A percentile compares a stretch with the other conserved stretches of the same genome.
Conservation (phyloP, 2,329 filamentous ascomycete species). For the Orbilia blumenaviensis region DNA sequence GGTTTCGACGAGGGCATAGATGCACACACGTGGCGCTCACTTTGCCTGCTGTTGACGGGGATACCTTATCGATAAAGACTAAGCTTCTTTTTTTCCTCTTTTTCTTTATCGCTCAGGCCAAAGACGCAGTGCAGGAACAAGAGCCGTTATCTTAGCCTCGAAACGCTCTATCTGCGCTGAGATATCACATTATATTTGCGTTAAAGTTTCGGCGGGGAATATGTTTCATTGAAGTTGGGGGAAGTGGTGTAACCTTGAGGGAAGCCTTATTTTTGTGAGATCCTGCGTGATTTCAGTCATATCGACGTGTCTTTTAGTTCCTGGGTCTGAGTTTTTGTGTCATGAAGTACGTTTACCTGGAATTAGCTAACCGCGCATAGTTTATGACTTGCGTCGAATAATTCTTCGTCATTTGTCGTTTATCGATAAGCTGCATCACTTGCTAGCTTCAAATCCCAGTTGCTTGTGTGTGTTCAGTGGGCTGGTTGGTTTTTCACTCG, state of each 20-base stretch:
- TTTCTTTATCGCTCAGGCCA: constrained; percentile 11
- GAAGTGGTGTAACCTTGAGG: constrained; percentile 2
- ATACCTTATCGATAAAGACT: constrained; percentile 8
- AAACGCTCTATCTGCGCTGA: neutral
- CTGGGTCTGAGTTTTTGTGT: neutral
- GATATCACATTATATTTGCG: neutral
- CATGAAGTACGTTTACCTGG: no score
- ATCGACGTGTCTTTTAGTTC: constrained; percentile 43
- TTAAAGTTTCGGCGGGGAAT: neutral
- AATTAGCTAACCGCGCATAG: no score
- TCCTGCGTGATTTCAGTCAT: constrained; percentile 10
- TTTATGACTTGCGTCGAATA: neutral
- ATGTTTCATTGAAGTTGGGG: neutral
- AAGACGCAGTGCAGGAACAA: constrained; percentile 22
- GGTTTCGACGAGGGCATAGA: neutral
- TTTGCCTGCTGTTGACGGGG: neutral
- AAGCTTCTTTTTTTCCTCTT: neutral
- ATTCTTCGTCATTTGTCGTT: neutral
- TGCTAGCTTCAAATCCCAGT: constrained; percentile 4
- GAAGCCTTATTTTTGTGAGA: neutral
- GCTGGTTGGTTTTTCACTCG: neutral
- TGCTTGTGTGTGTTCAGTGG: constrained; percentile 22
- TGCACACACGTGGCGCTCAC: constrained; percentile 3
- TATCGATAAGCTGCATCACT: constrained; percentile 22
- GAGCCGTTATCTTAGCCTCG: no score